Conservation (phyloP, 257 asterid genomes). For the Anisodus tanguticus region DNA sequence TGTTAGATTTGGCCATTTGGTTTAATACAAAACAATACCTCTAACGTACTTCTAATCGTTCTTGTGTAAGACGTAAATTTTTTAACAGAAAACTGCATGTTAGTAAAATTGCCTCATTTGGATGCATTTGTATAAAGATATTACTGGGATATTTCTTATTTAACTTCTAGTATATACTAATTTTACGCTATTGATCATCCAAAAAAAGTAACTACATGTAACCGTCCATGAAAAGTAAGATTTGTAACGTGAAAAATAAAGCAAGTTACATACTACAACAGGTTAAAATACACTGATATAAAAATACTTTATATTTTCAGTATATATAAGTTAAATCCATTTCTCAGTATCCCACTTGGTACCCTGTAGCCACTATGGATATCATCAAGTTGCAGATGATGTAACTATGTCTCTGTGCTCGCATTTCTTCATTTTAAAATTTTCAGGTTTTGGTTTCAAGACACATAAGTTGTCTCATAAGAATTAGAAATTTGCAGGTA, state of each 20-base stretch:
- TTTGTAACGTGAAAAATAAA: neutral
- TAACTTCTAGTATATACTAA: neutral
- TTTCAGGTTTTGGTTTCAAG: neutral
- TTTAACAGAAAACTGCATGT: neutral
- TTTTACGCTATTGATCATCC: neutral
- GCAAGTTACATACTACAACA: neutral
- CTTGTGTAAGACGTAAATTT: neutral
- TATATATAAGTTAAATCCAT: neutral
- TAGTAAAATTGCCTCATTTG: neutral
- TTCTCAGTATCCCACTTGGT: neutral
- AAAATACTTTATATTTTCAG: neutral
- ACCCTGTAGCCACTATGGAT: neutral
- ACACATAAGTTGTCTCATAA: neutral
- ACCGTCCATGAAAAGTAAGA: neutral
- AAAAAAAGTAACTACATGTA: neutral
- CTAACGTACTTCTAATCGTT: neutral
- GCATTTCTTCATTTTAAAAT: neutral
- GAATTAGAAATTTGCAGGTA: slow-evolving; percentile 29
- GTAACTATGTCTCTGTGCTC: neutral
- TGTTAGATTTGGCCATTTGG: neutral
- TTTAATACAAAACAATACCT: neutral
- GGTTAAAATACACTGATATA: neutral
- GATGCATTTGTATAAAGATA: neutral
- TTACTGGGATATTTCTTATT: neutral
- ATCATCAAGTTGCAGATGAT: neutral